Conservation (phyloP, 208 protist genomes). For the Tritrichomonas foetus region DNA sequence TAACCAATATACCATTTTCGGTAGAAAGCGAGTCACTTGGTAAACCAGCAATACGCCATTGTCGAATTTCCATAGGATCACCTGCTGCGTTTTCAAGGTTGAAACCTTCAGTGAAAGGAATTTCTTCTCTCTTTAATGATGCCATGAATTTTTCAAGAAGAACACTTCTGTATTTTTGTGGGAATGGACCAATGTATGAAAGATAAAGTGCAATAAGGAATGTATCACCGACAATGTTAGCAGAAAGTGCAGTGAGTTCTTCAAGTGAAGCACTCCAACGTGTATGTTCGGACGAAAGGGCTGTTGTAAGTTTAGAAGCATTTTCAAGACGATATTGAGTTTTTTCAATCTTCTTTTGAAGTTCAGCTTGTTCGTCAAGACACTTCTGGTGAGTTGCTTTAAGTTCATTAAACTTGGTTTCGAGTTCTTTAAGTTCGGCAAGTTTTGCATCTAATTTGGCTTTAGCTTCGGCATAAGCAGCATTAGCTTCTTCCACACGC, state of each 20-base stretch:
- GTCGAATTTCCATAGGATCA: conserved; percentile 81
- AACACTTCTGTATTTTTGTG: conserved; percentile 73
- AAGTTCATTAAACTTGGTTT: conserved; percentile 63
- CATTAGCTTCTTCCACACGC: neutral
- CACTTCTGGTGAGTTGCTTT: neutral
- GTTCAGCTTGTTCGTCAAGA: neutral
- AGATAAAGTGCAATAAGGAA: conserved; percentile 82
- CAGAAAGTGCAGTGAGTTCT: conserved; percentile 53
- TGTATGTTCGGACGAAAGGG: conserved; percentile 39
- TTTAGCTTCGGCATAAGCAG: conserved; percentile 73
- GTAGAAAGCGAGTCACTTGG: conserved; percentile 85
- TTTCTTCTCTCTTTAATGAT: conserved; percentile 52
- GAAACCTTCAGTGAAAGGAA: conserved; percentile 63
- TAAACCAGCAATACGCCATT: conserved; percentile 86
- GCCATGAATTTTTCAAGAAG: conserved; percentile 69
- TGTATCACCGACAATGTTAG: conserved; percentile 76
- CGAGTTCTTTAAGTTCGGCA: conserved; percentile 71
- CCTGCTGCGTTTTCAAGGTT: conserved; percentile 73
- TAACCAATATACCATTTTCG: conserved; percentile 76
- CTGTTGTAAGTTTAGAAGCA: conserved; percentile 81
- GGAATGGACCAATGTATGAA: conserved; percentile 85
- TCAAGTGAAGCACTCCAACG: conserved; percentile 6
- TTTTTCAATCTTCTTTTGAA: neutral
- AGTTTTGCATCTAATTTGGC: conserved; percentile 78
- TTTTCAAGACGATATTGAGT: conserved; percentile 64